phyloP scores from a whole-genome alignment of 352 stramenopile genomes.

The Blastocystis sp. region DNA sequence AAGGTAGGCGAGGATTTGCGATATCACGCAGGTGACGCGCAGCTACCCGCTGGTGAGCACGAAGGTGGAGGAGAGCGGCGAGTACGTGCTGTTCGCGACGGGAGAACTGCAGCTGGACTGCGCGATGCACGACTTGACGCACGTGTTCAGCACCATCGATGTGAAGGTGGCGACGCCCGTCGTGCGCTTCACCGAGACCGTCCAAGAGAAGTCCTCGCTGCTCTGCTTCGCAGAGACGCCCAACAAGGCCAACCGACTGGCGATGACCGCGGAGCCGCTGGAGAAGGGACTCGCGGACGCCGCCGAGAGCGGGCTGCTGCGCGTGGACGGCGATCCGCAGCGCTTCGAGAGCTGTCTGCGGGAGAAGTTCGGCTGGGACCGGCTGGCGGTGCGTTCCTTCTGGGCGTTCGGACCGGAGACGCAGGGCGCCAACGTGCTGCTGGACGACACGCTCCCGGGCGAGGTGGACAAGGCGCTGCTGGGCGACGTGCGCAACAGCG shows the following conservation, averaged over 20 bases:
- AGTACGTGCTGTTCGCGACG: constrained; percentile 92
- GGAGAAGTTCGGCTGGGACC: constrained; percentile 96
- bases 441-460: constrained; percentile 91
- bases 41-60: constrained; percentile 89
- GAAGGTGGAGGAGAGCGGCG: constrained; percentile 93
- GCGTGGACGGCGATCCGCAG: constrained; percentile 67
- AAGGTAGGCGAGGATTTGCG: constrained; percentile 77
- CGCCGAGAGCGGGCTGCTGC: constrained; percentile 82
- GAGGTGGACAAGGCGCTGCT: constrained; percentile 86
- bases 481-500: constrained; percentile 66
- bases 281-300: constrained; percentile 78
- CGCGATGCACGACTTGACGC: constrained; percentile 92
- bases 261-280: constrained; percentile 93
- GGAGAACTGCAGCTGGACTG: constrained; percentile 94
- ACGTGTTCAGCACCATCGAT: constrained; percentile 90
- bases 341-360: constrained; percentile 71
- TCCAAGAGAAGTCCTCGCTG: constrained; percentile 89
- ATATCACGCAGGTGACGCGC: neutral
- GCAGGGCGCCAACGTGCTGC: constrained; percentile 85
- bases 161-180: constrained; percentile 96
- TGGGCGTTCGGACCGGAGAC: constrained; percentile 93
- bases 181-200: constrained; percentile 92
- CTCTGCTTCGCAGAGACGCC: constrained; percentile 88
- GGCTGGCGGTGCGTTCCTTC: constrained; percentile 88
- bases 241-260: constrained; percentile 96